phyloP scores from a whole-genome alignment of 371 early-diverging fungal species.

The Funneliformis caledonium region DNA sequence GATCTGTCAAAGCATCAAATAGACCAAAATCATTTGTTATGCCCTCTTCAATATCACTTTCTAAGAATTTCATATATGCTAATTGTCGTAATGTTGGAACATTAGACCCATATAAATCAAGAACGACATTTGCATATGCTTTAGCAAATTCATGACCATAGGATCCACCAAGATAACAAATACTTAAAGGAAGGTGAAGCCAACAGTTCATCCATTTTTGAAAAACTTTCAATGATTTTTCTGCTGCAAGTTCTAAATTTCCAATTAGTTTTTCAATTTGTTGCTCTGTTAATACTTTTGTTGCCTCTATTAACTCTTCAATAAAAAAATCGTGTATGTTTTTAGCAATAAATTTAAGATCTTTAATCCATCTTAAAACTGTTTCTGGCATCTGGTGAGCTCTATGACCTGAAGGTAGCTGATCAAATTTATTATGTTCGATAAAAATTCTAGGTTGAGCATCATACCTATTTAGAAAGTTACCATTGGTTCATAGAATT shows the following conservation, averaged over 20 bases:
- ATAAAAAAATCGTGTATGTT: neutral
- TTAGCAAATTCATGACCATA: neutral
- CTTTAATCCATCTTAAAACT: neutral
- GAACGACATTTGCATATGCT: neutral
- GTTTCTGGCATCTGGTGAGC: neutral
- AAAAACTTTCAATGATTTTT: neutral
- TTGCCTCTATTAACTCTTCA: neutral
- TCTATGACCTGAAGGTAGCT: neutral
- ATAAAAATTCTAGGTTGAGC: neutral
- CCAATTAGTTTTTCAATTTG: neutral
- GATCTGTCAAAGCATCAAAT: neutral
- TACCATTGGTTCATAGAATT: neutral
- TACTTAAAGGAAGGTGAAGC: neutral
- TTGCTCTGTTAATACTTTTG: neutral
- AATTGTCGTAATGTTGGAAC: neutral
- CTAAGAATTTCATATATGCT: constrained; percentile 14
- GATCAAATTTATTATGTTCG: neutral
- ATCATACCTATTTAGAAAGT: constrained; percentile 1
- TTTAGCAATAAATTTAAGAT: neutral
- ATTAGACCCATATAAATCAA: neutral
- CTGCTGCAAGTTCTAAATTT: neutral
- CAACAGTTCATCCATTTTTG: constrained; percentile 17
- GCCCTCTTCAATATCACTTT: neutral
- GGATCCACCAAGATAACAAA: neutral
- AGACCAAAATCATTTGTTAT: neutral